Evolutionary conservation across 129 eudicot species (phyloP), one percentile per base, ranked within the genome.

Genomic region (Ambrosia trifida): DNA sequence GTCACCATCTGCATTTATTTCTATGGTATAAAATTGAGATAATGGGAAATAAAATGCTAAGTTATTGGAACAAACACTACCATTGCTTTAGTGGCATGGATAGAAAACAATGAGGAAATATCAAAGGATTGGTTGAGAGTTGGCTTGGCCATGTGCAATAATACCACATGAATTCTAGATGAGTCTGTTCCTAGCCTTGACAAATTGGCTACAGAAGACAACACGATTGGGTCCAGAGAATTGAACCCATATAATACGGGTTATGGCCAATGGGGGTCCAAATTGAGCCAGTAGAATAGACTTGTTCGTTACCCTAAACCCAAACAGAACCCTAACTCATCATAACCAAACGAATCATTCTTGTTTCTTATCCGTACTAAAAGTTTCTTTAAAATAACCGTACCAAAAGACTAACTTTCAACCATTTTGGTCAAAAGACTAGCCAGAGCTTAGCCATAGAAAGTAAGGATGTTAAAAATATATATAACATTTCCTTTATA

Each of bases 71-170:
- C 6, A 64, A 74, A 64, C 28, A 46, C 69, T 57, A 56, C 63
- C 38, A 9, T 35, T 7, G 58, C 63, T 14, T 57, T 45, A 57
- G 74, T 68, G 63, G 58, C 36, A 68, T 57, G 60, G 68, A 45
- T 68, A 68, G 52, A 47, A 59, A 58, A 69, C 79, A 75, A 53
- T 65, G 75, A 17, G 19, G 63, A 77, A 61, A 77, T 60, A 69
- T 77, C 81, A 77, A 77, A 76, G 75, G 64, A 59, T 76, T 50
- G 81, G 81, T 77, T 77, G 81, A 76, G 80, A 69, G 76, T 69
- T 77, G 76, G 80, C 3, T 68, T 68, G 75, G 75, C 81, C 81
- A 76, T 76, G 70, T 69, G 81, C 76, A 77, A 77, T 77, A 69
- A 77, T 77, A 77, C 65, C 80, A 76, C 70, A 76, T 76, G 70